These are phyloP conservation scores for Pythium rishiriense DNA, from an alignment of 352 stramenopile species.

Conservation along the genomic window DNA sequence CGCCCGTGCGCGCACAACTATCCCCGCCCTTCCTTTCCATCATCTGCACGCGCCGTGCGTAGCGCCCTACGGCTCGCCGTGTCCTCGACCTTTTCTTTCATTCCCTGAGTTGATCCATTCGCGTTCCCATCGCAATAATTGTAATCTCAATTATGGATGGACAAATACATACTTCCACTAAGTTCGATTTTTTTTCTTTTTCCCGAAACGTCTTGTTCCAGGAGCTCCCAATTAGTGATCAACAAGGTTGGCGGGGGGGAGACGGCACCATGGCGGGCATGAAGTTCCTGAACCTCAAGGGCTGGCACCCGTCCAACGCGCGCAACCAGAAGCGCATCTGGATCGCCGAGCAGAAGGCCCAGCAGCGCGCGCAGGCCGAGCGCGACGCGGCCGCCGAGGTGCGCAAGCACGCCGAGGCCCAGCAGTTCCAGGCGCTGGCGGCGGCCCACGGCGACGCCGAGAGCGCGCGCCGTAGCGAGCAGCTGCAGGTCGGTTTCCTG, in stretches of 20 bases:
- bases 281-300: conserved; percentile 83
- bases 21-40: conserved; percentile 18
- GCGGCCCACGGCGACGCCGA: conserved; percentile 52
- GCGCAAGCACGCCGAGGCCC: conserved; percentile 52
- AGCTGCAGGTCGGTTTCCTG: conserved; percentile 72
- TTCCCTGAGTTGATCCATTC: background rate
- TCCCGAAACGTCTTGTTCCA: background rate
- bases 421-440: conserved; percentile 60
- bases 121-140: background rate
- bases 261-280: conserved; percentile 66
- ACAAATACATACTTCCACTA: conserved; percentile 1
- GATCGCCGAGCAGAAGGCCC: conserved; percentile 78
- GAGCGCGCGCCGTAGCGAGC: conserved; percentile 40
- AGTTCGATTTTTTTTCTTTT: conserved; percentile 3
- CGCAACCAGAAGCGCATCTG: conserved; percentile 86
- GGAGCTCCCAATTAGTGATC: background rate
- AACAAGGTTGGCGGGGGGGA: too few relatives aligned
- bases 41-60: conserved; percentile 5
- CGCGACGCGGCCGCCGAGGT: conserved; percentile 68
- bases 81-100: background rate
- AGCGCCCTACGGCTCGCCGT: background rate
- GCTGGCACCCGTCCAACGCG: conserved; percentile 76
- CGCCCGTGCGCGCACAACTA: conserved; percentile 14
- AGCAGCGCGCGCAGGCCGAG: conserved; percentile 47
- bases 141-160: background rate